Conservation (phyloP, 176 grass and related monocot genomes). For the Rhynchospora breviuscula region DNA sequence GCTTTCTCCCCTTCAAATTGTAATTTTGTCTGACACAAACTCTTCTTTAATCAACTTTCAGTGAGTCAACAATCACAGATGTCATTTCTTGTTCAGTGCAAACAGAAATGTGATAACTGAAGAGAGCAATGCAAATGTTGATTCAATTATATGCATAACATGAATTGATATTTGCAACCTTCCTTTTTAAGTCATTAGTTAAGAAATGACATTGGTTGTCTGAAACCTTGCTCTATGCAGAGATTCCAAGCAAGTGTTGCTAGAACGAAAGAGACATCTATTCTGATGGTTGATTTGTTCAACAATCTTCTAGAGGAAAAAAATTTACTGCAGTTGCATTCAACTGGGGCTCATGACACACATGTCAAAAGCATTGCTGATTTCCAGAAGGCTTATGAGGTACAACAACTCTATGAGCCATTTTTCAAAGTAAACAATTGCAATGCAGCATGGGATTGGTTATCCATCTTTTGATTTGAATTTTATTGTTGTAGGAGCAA, state of each 20-base stretch:
- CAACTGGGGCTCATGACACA: conserved; percentile 50
- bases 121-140: neutral
- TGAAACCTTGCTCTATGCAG: conserved; percentile 32
- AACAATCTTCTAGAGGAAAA: conserved; percentile 57
- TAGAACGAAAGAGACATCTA: conserved; percentile 60
- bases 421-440: neutral
- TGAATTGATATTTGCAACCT: neutral
- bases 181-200: neutral
- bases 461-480: neutral
- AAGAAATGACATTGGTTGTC: neutral
- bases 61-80: neutral
- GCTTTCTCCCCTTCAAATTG: conserved; percentile 21
- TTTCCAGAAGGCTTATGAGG: conserved; percentile 81
- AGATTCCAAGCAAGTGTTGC: conserved; percentile 60
- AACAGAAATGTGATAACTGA: neutral
- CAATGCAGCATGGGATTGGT: neutral
- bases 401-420: conserved; percentile 5
- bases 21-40: neutral
- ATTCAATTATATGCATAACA: neutral
- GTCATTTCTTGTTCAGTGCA: neutral
- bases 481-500: conserved; percentile 54
- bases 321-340: conserved; percentile 48
- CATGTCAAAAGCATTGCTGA: conserved; percentile 74
- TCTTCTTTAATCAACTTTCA: too few relatives aligned
- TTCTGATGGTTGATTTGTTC: conserved; percentile 51